Evolutionary conservation across 257 asterid genomes (phyloP).

Genomic region (Mentha longifolia): DNA sequence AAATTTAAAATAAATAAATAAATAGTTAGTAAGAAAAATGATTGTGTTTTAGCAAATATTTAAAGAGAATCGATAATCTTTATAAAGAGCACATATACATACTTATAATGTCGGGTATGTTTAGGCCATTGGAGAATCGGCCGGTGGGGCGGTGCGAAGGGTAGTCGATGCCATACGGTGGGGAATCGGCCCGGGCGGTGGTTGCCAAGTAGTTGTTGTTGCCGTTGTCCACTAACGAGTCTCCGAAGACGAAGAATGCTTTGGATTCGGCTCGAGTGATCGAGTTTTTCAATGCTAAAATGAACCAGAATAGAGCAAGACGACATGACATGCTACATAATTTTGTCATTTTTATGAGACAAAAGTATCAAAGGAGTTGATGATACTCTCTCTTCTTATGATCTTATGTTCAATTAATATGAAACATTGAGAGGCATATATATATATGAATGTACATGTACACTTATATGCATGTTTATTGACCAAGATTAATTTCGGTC

Average conservation of each 20-base stretch:
- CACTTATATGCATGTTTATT: slow-evolving; percentile 10
- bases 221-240: slow-evolving; percentile 53
- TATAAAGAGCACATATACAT: background rate
- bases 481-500: slow-evolving; percentile 22
- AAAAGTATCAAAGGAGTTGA: background rate
- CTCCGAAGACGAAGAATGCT: slow-evolving; percentile 55
- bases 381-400: too few species aligned
- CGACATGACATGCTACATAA: background rate
- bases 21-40: background rate
- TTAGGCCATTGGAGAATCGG: slow-evolving; percentile 53
- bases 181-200: slow-evolving; percentile 52
- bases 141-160: slow-evolving; percentile 51
- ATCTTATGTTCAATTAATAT: slow-evolving; percentile 2
- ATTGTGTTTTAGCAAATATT: background rate
- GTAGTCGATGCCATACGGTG: slow-evolving; percentile 51
- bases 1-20: background rate
- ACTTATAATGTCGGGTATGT: slow-evolving; percentile 54
- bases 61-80: background rate
- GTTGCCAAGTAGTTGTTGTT: slow-evolving; percentile 52
- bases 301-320: slow-evolving; percentile 1
- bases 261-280: slow-evolving; percentile 9
- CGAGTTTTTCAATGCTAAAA: slow-evolving; percentile 5
- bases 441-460: slow-evolving; percentile 18
- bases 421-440: slow-evolving; percentile 3
- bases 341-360: slow-evolving; percentile 11